Evolutionary conservation across 345 rosid species (phyloP), one percentile per base, ranked within the genome.

Genomic region (Euphorbia tirucalli): DNA sequence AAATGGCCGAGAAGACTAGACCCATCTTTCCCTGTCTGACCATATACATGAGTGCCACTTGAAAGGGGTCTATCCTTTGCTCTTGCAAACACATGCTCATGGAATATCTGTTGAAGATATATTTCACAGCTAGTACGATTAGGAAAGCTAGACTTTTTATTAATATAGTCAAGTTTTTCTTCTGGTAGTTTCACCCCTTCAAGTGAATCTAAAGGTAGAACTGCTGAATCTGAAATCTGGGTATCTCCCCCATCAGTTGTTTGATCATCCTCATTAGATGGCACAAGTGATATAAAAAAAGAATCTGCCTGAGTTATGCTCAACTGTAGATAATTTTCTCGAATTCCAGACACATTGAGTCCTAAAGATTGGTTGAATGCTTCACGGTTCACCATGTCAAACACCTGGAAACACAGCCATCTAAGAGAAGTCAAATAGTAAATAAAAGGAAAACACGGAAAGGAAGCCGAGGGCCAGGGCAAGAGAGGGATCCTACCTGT

Each of bases 1-100:
- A 92, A 92, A 83, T 92, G 96, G 63, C 89, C 87, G 70, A 94
- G 97, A 86, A 87, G 92, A 74, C 90, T 75, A 2, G 86, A 68
- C 50, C 78, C 84, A 50, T 87, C 87, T 71, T 87, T 88, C 67
- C 84, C 66, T 31, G 74, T 77, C 71, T 77, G 91, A 77, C 78
- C 82, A 71, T 90, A 68, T 71, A 68, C 69, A 81, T 79, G 75
- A 74, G 75, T 73, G 68, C 72, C 71, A 79, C 75, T 66, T 44
- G 83, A 64, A 77, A 77, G 79, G 59, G 79, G 79, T 75, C 71
- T 84, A 66, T 78, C 84, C 82, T 87, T 89, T 11, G 83, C 79
- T 71, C 84, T 87, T 54, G 73, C 68, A 79, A 88, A 85, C 49
- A 75, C 71, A 75, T 89, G 81, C 77, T 90, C 97, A 27, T 89